These are phyloP conservation scores for Malassezia japonica DNA, from an alignment of 1,284 basidiomycete species.

Conservation along the genomic window DNA sequence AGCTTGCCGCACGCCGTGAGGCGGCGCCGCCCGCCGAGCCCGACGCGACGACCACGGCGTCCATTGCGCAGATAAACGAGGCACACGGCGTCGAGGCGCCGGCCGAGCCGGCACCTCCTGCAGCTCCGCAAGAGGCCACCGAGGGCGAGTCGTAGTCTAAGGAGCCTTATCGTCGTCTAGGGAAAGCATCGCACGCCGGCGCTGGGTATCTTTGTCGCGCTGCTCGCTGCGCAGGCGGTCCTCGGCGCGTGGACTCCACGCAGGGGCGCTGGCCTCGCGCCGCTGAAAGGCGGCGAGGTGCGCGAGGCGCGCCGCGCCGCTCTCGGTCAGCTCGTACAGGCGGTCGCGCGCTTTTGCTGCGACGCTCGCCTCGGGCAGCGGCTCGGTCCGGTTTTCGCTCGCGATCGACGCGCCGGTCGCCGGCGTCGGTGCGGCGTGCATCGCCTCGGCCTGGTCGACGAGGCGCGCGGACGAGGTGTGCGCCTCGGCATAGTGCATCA, in stretches of 20 bases:
- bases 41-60: background rate
- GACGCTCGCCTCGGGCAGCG: background rate
- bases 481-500: constrained; percentile 24
- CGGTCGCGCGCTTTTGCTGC: background rate
- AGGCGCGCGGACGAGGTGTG: background rate
- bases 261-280: background rate
- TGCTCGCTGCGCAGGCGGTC: constrained; percentile 1
- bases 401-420: constrained; percentile 1
- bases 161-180: too few relatives aligned
- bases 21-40: background rate
- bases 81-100: background rate
- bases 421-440: background rate
- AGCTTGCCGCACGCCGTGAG: background rate
- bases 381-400: background rate
- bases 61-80: background rate
- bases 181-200: constrained; percentile 14
- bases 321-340: background rate
- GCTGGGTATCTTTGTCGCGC: background rate
- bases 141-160: too few relatives aligned
- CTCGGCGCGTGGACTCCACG: constrained; percentile 11
- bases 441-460: background rate
- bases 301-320: background rate
- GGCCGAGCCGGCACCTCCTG: background rate
- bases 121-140: too few relatives aligned
- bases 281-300: background rate